Evolutionary conservation across 2,329 filamentous ascomycete species (phyloP), one percentile per base, ranked within the genome.

Genomic region (Cercospora beticola): DNA sequence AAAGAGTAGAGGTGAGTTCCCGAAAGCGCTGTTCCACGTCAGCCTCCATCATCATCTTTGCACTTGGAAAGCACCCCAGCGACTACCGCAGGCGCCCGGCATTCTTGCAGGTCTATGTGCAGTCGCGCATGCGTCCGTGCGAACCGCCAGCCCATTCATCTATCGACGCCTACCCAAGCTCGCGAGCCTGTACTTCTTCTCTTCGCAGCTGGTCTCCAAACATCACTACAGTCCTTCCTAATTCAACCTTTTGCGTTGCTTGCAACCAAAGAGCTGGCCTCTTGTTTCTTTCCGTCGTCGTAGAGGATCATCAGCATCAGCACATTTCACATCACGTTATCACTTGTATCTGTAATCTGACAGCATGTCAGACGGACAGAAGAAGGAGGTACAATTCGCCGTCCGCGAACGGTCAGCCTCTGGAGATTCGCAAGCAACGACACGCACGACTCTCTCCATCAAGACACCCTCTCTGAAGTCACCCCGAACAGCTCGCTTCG

Each of bases 401-500:
- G 78, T 79, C 75, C 79, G 80, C 68, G 72, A 76, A 59, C 74
- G 77, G 57, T 76, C 79, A 69, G 72, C 80, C 75, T 73, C 78
- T 71, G 79, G 54, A 56, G 67, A 69, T 61, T 66, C 67, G 60
- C 67, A 69, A 66, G 40, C 67, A 23, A 67, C 65, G 16, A 57
- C 60, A 73, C 63, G 76, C 73, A 70, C 74, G 14, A 69, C 68
- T 8, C 56, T 70, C 23, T 77, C 76, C 21, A 54, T 71, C 46
- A 74, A 74, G 56, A 65, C 74, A 21, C 72, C 73, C 9, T 77
- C 76, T 33, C 68, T 77, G 57, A 75, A 74, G 70, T 77, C 87
- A 46, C 90, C 90, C 70, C 87, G 92, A 76, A 90, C 90, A 74
- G 90, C 92, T 75, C 89, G 92, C 76, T 94, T 94, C 77, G 90